These are phyloP conservation scores for Brettanomyces sp. DNA, from an alignment of 805 yeast species.

Conservation along the genomic window DNA sequence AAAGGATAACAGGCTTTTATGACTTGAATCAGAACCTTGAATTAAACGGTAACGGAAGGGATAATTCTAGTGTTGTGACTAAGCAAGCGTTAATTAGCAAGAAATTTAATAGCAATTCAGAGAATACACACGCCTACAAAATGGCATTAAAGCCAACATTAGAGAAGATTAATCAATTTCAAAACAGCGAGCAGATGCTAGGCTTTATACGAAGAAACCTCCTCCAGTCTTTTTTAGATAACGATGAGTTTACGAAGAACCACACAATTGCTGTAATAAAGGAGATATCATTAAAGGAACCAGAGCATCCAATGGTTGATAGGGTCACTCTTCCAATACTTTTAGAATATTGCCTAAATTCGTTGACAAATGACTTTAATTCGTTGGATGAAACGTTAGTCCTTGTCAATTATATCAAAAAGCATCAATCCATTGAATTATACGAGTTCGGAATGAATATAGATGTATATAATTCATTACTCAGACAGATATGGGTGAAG, in stretches of 20 bases:
- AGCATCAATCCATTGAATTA: slow-evolving; percentile 19
- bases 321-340: slow-evolving; percentile 19
- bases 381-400: slow-evolving; percentile 16
- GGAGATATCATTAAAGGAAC: slow-evolving; percentile 6
- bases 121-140: slow-evolving; percentile 5
- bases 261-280: slow-evolving; percentile 5
- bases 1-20: slow-evolving; percentile 13
- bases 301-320: slow-evolving; percentile 16
- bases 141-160: slow-evolving; percentile 14
- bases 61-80: too few species aligned
- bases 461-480: slow-evolving; percentile 21
- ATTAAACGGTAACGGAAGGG: not conserved
- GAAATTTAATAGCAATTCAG: slow-evolving; percentile 7
- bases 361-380: slow-evolving; percentile 23
- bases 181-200: slow-evolving; percentile 13
- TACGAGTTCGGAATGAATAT: slow-evolving; percentile 23
- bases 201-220: slow-evolving; percentile 12
- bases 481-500: slow-evolving; percentile 20
- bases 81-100: not conserved
- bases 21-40: not conserved
- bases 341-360: slow-evolving; percentile 18
- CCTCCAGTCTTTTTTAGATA: slow-evolving; percentile 11
- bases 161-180: slow-evolving; percentile 14
- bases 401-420: slow-evolving; percentile 16
- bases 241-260: slow-evolving; percentile 2